Conservation (phyloP, 108 stramenopile species). For the Skeletonema grethae region DNA sequence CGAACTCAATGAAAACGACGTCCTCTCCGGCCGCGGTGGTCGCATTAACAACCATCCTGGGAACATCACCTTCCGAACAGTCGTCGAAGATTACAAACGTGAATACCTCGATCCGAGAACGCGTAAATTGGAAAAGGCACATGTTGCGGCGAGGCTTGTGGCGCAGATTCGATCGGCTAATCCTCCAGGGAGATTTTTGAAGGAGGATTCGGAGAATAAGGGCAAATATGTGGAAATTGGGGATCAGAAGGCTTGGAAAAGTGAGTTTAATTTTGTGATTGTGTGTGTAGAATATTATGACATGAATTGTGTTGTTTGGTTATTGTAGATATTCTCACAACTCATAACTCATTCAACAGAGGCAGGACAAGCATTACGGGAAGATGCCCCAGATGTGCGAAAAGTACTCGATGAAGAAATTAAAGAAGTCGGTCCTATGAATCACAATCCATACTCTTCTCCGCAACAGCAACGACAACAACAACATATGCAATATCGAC, state of each 20-base stretch:
- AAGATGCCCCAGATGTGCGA: constrained; percentile 53
- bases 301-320: no score
- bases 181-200: constrained; percentile 59
- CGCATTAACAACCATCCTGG: constrained; percentile 61
- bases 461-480: constrained; percentile 21
- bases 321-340: no score
- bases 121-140: constrained; percentile 52
- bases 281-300: no score
- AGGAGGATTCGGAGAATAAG: constrained; percentile 54
- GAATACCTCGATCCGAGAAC: constrained; percentile 50
- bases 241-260: constrained; percentile 55
- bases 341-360: constrained; percentile 35
- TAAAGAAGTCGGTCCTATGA: constrained; percentile 9
- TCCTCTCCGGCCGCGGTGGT: constrained; percentile 53
- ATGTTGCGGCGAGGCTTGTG: constrained; percentile 47
- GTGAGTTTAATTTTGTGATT: constrained; percentile 17
- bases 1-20: constrained; percentile 42
- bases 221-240: constrained; percentile 53
- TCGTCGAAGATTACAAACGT: constrained; percentile 50
- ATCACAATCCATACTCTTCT: constrained; percentile 21
- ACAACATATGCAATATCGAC: constrained; percentile 25
- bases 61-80: constrained; percentile 45
- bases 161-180: constrained; percentile 42
- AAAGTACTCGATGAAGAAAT: constrained; percentile 40
- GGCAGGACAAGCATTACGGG: constrained; percentile 53